phyloP scores from a whole-genome alignment of 2,329 filamentous ascomycete genomes.

The Phialophora macrospora region DNA sequence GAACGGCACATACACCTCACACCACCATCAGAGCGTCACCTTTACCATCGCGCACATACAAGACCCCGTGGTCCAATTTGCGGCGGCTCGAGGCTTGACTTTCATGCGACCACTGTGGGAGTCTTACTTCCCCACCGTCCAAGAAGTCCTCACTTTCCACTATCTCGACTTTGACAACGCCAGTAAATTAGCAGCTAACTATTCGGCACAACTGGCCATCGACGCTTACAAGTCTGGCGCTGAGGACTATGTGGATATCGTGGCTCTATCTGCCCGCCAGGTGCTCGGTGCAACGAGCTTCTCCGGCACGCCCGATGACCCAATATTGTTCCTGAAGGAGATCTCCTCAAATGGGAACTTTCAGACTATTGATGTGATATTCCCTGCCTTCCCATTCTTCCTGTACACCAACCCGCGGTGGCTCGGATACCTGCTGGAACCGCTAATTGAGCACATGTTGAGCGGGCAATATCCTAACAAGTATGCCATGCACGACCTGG shows the following conservation, averaged over 20 bases:
- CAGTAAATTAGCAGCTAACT: slow-evolving; percentile 68
- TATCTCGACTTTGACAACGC: slow-evolving; percentile 74
- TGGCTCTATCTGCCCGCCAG: slow-evolving; percentile 77
- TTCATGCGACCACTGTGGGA: slow-evolving; percentile 80
- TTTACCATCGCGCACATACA: slow-evolving; percentile 81
- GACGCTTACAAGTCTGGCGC: slow-evolving; percentile 77
- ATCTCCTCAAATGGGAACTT: slow-evolving; percentile 85
- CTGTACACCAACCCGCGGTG: slow-evolving; percentile 81
- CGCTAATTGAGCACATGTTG: slow-evolving; percentile 78
- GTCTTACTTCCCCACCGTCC: slow-evolving; percentile 69
- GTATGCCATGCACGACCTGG: slow-evolving; percentile 79
- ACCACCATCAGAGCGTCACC: slow-evolving; percentile 55
- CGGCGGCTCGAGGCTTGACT: slow-evolving; percentile 74
- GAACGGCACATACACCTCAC: slow-evolving; percentile 44
- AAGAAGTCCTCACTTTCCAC: slow-evolving; percentile 73
- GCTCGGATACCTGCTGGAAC: slow-evolving; percentile 79
- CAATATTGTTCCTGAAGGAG: slow-evolving; percentile 80
- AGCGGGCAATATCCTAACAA: slow-evolving; percentile 84
- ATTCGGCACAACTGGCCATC: slow-evolving; percentile 70
- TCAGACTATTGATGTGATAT: slow-evolving; percentile 87
- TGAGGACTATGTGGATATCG: slow-evolving; percentile 75
- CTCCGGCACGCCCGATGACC: slow-evolving; percentile 70
- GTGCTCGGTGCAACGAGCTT: slow-evolving; percentile 79
- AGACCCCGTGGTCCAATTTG: slow-evolving; percentile 78
- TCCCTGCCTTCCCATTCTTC: slow-evolving; percentile 84